Base-by-base conservation (phyloP, 2,329 filamentous ascomycete genomes). In the Epicoccum nigrum region DNA sequence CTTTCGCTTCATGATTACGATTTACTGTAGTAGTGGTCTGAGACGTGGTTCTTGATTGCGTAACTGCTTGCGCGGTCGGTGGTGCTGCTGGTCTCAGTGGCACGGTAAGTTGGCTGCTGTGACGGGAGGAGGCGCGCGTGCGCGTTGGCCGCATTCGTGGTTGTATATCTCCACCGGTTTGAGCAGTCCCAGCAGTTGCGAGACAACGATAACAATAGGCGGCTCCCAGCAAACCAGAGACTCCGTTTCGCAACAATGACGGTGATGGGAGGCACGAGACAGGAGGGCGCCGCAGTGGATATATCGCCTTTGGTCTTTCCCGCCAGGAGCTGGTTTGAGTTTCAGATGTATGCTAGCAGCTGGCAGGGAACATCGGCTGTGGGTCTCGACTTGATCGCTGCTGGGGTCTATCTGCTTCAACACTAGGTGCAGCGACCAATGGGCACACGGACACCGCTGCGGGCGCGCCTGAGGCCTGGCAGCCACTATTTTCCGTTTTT, bases 1-100 rank as follows among this genome's bases (percentile, higher is more conserved):
- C 60, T 77, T 78, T 41, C 73, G 70, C 63, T 73, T 73, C 73
- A 75, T 76, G 25, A 17, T 21, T 31, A 27, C 16, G 32, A 32
- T 19, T 56, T 30, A 25, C 6, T 25, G n/a, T 25, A 25, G 6
- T 25, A 25, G 23, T 12, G 34, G 30, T 47, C 33, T 27, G 35
- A 19, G 25, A 45, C 30, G 19, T 23, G 40, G 45, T n/a, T 39
- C 28, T 27, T 38, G 13, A 34, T 15, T 31, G 45, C 34, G 28
- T 23, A 33, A 30, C 27, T 39, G 33, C 21, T 39, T 44, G 43
- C 9, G 21, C 43, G 34, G 30, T 32, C 15, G 11, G 32, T 21
- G 43, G 37, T 38, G 42, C 30, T 28, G 47, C 42, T 43, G 38
- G 23, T 25, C n/a, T 43, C 38, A 34, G 41, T 25, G 33, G 40